phyloP scores from a whole-genome alignment of 2,329 filamentous ascomycete genomes.

The Beauveria varroae region DNA sequence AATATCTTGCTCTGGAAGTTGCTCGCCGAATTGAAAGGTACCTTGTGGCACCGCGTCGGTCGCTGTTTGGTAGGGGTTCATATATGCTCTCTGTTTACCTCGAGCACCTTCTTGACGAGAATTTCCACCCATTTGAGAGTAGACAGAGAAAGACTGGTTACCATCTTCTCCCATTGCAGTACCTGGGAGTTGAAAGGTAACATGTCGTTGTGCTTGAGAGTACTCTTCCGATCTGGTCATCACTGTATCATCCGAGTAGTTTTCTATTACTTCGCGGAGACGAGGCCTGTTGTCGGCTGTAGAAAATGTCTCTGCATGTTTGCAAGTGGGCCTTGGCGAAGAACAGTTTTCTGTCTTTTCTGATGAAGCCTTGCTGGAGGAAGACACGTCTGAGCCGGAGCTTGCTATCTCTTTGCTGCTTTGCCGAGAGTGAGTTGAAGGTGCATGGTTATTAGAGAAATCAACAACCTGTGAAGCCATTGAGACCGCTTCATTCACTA shows the following conservation, averaged over 20 bases:
- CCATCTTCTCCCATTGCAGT: constrained; percentile 8
- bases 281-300: constrained; percentile 18
- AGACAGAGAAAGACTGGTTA: constrained; percentile 3
- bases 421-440: background rate
- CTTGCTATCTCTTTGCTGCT: background rate
- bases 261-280: constrained; percentile 20
- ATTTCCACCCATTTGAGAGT: background rate
- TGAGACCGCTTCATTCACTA: constrained; percentile 38
- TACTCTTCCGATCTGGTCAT: constrained; percentile 7
- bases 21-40: constrained; percentile 16
- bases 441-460: constrained; percentile 18
- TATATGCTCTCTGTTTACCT: background rate
- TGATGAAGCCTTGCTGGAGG: background rate
- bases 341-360: background rate
- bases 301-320: constrained; percentile 22
- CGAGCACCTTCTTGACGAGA: background rate
- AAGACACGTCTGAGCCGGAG: background rate
- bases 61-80: background rate
- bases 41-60: background rate
- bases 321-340: constrained; percentile 14
- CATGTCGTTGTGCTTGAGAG: constrained; percentile 14
- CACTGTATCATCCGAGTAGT: constrained; percentile 17
- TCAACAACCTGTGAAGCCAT: constrained; percentile 35
- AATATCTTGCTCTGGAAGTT: constrained; percentile 19
- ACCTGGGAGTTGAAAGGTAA: constrained; percentile 12